Base-by-base conservation (phyloP, 805 yeast species). In the Ogataea trehalophila region DNA sequence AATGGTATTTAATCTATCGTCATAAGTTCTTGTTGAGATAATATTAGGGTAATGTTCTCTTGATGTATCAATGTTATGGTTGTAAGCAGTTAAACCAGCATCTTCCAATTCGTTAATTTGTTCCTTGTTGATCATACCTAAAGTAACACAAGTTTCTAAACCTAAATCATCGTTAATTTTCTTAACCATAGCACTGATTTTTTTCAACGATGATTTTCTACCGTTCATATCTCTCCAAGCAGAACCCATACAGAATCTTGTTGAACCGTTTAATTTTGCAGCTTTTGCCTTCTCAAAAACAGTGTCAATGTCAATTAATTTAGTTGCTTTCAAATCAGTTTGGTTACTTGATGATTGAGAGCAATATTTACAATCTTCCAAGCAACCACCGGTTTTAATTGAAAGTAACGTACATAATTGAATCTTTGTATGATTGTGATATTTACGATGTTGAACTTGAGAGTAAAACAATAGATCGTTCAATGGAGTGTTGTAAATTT, bases 221-320 rank as follows among this genome's bases (percentile, higher is more conserved):
- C 94, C 92, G 42, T 71, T 70, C 94, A 86, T 86, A 51, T 85
- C 92, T 62, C 94, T 75, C 94, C 92, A 87, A 2, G 94, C 94
- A 11, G 92, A 88, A 41, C 94, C 94, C 81, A 86, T 77, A 61
- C 94, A 86, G 60, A 86, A 86, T 53, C 94, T 71, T 0, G 94
- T 86, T 1, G 85, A 76, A 0, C 92, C 92, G 53, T 85, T 84
- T 6, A 56, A 68, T 56, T 83, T 81, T 13, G 94, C 91, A 44
- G 73, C 74, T 45, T 66, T 68, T 1, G 94, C 94, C 33, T 79
- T 83, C 43, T 67, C 71, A 55, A 82, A 64, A 1, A 86, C 91
- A n/a, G 73, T 72, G 5, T 83, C 89, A 11, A 84, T 59, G 23
- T 72, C 66, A 14, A 85, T 73, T 68, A 85, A 65, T 58, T 79